These are phyloP conservation scores for Rosa multiflora DNA, from an alignment of 306 rosid species.

Conservation along the genomic window DNA sequence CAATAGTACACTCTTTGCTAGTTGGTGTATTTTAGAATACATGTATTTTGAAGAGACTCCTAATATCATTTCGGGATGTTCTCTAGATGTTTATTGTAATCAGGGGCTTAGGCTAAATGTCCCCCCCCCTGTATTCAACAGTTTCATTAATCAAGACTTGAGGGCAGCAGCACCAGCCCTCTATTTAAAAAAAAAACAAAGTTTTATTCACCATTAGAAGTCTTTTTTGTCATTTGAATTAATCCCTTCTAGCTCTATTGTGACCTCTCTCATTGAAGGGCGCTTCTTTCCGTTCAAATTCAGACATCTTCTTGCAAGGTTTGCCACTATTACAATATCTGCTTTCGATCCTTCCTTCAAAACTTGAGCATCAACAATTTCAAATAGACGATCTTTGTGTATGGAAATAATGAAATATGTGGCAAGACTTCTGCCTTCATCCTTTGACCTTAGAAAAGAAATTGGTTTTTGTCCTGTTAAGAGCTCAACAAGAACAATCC, in stretches of 20 bases:
- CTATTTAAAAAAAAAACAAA: too few species aligned
- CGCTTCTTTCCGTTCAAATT: constrained; percentile 38
- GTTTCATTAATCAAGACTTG: too few species aligned
- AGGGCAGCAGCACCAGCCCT: too few species aligned
- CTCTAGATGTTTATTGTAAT: too few species aligned
- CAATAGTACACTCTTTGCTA: too few species aligned
- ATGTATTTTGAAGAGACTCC: too few species aligned
- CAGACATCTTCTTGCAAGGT: constrained; percentile 41
- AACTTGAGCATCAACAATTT: constrained; percentile 12
- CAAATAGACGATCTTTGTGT: not conserved
- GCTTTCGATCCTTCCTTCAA: not conserved
- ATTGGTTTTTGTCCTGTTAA: not conserved
- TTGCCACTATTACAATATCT: constrained; percentile 9
- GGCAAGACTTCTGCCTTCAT: constrained; percentile 1
- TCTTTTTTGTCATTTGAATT: not conserved
- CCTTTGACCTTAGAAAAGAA: not conserved
- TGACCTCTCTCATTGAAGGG: constrained; percentile 47
- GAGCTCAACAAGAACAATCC: constrained; percentile 5
- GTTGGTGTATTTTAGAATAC: too few species aligned
- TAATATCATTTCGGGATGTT: too few species aligned
- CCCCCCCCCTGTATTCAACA: too few species aligned
- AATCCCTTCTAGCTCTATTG: constrained; percentile 27
- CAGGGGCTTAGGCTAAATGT: too few species aligned
- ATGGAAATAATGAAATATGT: constrained; percentile 6
- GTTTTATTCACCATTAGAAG: not conserved